These are phyloP conservation scores for Wickerhamomyces canadensis DNA, from an alignment of 805 yeast genomes.

Conservation along the genomic window DNA sequence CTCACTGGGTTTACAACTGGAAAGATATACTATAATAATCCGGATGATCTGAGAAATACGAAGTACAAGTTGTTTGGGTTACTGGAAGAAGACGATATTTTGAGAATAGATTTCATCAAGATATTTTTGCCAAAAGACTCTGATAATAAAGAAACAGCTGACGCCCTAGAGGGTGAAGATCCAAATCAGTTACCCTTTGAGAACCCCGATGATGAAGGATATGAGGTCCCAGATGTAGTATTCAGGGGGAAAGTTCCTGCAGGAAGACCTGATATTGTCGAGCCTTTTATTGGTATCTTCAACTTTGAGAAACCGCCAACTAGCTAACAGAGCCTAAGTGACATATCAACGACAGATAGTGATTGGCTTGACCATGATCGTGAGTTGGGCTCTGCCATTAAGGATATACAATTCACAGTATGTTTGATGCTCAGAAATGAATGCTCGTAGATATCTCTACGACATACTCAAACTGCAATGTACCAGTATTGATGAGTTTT, in stretches of 20 bases:
- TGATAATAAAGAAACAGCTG: constrained; percentile 4
- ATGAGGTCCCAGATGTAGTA: constrained; percentile 41
- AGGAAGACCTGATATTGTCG: constrained; percentile 45
- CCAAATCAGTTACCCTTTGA: constrained; percentile 16
- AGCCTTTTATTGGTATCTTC: constrained; percentile 51
- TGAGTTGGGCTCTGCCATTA: too few relatives aligned
- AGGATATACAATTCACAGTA: too few relatives aligned
- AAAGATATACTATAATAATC: constrained; percentile 41
- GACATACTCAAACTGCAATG: background rate
- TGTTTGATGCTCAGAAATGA: too few relatives aligned
- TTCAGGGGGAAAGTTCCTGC: constrained; percentile 48
- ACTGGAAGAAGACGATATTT: constrained; percentile 38
- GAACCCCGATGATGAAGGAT: constrained; percentile 31
- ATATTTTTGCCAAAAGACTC: constrained; percentile 27
- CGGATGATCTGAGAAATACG: constrained; percentile 39
- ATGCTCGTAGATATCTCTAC: too few relatives aligned
- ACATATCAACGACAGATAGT: too few relatives aligned
- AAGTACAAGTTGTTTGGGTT: constrained; percentile 46
- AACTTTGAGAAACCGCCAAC: constrained; percentile 35
- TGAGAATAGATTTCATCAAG: constrained; percentile 47
- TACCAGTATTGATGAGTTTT: too few relatives aligned
- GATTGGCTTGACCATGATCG: too few relatives aligned
- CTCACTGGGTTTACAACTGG: constrained; percentile 49
- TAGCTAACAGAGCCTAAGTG: too few relatives aligned
- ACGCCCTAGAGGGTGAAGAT: constrained; percentile 4